phyloP scores from a whole-genome alignment of 805 yeast species.

The Schwanniomyces vanrijiae region DNA sequence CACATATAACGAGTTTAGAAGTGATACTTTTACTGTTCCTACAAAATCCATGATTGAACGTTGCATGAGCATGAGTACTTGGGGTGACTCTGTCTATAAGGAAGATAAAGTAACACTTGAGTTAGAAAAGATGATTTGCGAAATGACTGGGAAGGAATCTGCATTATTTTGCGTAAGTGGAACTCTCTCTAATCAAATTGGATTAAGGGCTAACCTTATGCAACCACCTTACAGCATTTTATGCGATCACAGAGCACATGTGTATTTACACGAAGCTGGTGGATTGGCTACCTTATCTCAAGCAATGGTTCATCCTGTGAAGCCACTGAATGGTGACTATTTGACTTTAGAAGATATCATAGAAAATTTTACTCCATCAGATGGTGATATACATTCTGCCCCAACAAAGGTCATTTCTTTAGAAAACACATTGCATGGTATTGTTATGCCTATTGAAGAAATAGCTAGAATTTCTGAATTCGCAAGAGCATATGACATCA shows the following conservation, averaged over 20 bases:
- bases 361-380: constrained; percentile 61
- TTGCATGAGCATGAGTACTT: constrained; percentile 52
- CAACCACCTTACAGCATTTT: constrained; percentile 87
- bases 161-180: constrained; percentile 87
- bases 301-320: constrained; percentile 86
- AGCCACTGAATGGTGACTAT: constrained; percentile 72
- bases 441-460: constrained; percentile 78
- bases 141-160: constrained; percentile 74
- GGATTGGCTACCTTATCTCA: constrained; percentile 87
- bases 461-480: constrained; percentile 67
- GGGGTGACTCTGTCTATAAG: constrained; percentile 87
- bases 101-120: constrained; percentile 73
- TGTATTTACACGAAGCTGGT: constrained; percentile 83
- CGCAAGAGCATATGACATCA: constrained; percentile 58
- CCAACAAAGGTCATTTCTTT: constrained; percentile 83
- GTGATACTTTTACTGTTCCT: constrained; percentile 93
- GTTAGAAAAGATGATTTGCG: constrained; percentile 64
- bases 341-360: constrained; percentile 79
- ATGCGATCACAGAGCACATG: constrained; percentile 86
- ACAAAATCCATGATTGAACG: constrained; percentile 61
- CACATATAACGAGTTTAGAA: constrained; percentile 41
- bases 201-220: constrained; percentile 65
- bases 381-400: constrained; percentile 83
- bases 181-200: constrained; percentile 87
- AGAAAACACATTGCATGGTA: constrained; percentile 88